Evolutionary conservation across 106 monocot species (phyloP).

Genomic region (Platanthera guangdongensis): DNA sequence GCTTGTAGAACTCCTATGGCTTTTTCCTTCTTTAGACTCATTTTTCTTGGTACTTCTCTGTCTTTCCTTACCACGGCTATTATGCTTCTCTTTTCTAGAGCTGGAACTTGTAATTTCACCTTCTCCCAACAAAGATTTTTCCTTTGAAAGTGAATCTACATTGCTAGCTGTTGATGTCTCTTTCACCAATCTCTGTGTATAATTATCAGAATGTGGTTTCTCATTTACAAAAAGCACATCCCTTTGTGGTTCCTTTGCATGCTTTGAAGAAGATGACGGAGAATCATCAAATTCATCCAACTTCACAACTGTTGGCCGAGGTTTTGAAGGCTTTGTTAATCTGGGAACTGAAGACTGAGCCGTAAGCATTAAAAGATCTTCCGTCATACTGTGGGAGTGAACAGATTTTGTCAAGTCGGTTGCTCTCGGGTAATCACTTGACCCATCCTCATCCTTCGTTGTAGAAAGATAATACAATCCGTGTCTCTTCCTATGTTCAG

Average conservation of each 20-base stretch:
- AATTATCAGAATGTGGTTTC: neutral
- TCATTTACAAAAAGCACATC: slow-evolving; percentile 42
- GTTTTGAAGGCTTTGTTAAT: slow-evolving; percentile 43
- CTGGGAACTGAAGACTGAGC: slow-evolving; percentile 27
- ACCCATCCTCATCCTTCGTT: slow-evolving; percentile 40
- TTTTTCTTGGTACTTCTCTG: slow-evolving; percentile 22
- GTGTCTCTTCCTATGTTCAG: slow-evolving; percentile 76
- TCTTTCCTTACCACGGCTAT: slow-evolving; percentile 36
- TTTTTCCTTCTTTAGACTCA: slow-evolving; percentile 32
- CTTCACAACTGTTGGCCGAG: slow-evolving; percentile 78
- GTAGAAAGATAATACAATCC: slow-evolving; percentile 75
- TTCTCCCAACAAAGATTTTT: slow-evolving; percentile 16
- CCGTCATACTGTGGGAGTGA: slow-evolving; percentile 15
- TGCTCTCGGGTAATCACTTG: slow-evolving; percentile 57
- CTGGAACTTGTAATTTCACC: slow-evolving; percentile 22
- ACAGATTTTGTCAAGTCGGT: slow-evolving; percentile 27
- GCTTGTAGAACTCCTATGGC: slow-evolving; percentile 28
- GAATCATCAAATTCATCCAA: slow-evolving; percentile 48
- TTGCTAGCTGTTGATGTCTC: slow-evolving; percentile 12
- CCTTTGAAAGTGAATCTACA: slow-evolving; percentile 15
- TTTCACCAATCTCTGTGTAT: too few relatives aligned
- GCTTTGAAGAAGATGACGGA: slow-evolving; percentile 12
- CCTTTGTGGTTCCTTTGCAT: slow-evolving; percentile 17
- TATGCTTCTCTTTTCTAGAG: slow-evolving; percentile 35
- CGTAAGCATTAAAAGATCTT: slow-evolving; percentile 40